Base-by-base conservation (phyloP, 495 filamentous ascomycete genomes). In the Penicillium psychrofluorescens region DNA sequence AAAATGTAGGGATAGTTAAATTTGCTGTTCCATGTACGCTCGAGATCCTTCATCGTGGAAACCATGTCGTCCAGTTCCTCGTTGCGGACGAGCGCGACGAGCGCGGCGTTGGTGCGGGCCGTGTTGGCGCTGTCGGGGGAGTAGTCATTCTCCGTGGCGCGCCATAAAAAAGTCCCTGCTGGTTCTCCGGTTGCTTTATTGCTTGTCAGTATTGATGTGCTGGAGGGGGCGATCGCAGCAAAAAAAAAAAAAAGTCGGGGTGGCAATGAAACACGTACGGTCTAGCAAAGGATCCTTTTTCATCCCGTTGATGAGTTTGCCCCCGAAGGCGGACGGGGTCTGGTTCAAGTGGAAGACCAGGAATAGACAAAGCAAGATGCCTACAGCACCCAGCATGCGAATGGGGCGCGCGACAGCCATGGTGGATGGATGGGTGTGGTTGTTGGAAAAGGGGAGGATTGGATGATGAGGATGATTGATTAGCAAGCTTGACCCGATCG, bases 1-100 rank as follows among this genome's bases (percentile, higher is more conserved):
- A 99, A 97, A 37, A 89, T 96, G 85, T 92, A 99, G 11, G 94
- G 94, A 64, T 97, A 99, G 68, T 99, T 97, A 76, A 97, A 99
- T 60, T 97, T 99, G 70, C 79, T 75, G 61, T 99, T 99, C 87
- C 89, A 99, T 7, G 90, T 96, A 48, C 87, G 68, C 66, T 99
- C 94, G 40, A 97, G 72, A 60, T 97, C 91, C 35, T 67, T 66
- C 84, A 99, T 99, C 6, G 86, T 82, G 53, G 81, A 77, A 22
- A 99, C 63, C 74, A 97, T 83, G 11, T 84, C 86, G 16, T 80
- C 62, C 8, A 96, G 57, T 68, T 99, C 94, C 51, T 84, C 79
- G 55, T 99, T 97, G 40, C 94, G 82, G 33, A 97, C 94, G 14
- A 99, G 76, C 33, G 87, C 80, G 49, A 99, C 77, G 42, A 99